Conservation (phyloP, 164 flowering plant species). For the Magnolia changhungtana region DNA sequence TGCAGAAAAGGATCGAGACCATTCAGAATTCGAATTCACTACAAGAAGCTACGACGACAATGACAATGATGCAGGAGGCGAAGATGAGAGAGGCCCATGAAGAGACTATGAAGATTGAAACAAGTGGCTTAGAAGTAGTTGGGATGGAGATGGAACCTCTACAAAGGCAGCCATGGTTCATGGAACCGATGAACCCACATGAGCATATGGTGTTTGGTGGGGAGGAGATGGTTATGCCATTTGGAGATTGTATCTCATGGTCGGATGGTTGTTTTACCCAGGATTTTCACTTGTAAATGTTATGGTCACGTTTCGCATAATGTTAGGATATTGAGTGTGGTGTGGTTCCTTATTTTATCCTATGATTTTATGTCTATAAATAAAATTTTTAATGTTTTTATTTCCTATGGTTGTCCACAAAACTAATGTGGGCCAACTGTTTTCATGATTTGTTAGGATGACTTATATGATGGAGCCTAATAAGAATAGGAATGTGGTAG, state of each 20-base stretch:
- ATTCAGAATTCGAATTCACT: not conserved
- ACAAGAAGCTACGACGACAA: not conserved
- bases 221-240: slow-evolving; percentile 2
- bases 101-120: not conserved
- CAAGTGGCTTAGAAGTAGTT: not conserved
- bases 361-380: too few species aligned
- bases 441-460: too few species aligned
- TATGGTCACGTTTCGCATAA: too few species aligned
- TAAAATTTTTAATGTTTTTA: too few species aligned
- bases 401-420: too few species aligned
- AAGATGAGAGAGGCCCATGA: not conserved
- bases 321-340: too few species aligned
- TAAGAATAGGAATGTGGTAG: too few species aligned
- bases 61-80: not conserved
- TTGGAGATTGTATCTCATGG: not conserved
- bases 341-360: too few species aligned
- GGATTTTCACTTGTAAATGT: not conserved
- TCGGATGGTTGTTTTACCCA: slow-evolving; percentile 10
- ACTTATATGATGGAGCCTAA: too few species aligned
- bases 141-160: slow-evolving; percentile 12
- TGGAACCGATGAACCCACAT: slow-evolving; percentile 13
- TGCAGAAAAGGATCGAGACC: not conserved
- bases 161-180: slow-evolving; percentile 19
- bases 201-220: not conserved
- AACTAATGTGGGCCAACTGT: too few species aligned